Evolutionary conservation across 208 protist species (phyloP).

Genomic region (Trypanosoma melophagium): DNA sequence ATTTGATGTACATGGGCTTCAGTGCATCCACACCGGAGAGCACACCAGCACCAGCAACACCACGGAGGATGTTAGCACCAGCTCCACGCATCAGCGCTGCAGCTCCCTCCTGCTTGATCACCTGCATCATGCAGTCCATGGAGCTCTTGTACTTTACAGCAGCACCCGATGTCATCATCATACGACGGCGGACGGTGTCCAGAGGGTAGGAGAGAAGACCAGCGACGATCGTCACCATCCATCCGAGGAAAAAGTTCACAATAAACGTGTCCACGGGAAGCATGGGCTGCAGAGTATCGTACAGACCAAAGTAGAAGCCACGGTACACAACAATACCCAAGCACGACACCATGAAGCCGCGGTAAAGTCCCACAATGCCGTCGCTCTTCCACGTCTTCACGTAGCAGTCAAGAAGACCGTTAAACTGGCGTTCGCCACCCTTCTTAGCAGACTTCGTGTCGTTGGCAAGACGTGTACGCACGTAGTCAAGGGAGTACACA

Average conservation of each 20-base stretch:
- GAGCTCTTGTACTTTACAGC: constrained; percentile 75
- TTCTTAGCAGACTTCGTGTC: constrained; percentile 89
- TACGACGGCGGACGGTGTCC: constrained; percentile 96
- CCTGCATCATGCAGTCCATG: constrained; percentile 59
- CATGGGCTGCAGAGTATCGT: constrained; percentile 85
- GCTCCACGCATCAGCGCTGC: constrained; percentile 63
- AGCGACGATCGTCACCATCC: constrained; percentile 68
- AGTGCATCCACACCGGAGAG: constrained; percentile 79
- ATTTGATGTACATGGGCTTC: constrained; percentile 76
- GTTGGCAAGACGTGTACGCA: constrained; percentile 94
- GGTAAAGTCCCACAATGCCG: constrained; percentile 92
- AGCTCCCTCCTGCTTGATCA: constrained; percentile 63
- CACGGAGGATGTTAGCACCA: constrained; percentile 77
- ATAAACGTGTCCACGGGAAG: constrained; percentile 71
- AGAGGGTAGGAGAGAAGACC: constrained; percentile 94
- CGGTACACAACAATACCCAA: constrained; percentile 97
- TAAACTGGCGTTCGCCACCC: constrained; percentile 93
- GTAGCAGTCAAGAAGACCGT: constrained; percentile 93
- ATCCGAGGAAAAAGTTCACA: constrained; percentile 74
- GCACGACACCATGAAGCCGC: constrained; percentile 95
- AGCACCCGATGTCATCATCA: constrained; percentile 93
- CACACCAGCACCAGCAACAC: constrained; percentile 77
- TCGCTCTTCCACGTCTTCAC: constrained; percentile 88
- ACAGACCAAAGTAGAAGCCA: constrained; percentile 96
- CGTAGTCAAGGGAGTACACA: constrained; percentile 98